These are phyloP conservation scores for rapeseed (Brassica napus) DNA, from an alignment of 345 rosid genomes.

Conservation along the genomic window Da-Ae NC_063440.1:13847501-13848000, in stretches of 20 bases:
- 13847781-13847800: constrained; percentile 81
- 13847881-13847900: constrained; percentile 57
- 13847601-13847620: constrained; percentile 65
- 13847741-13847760: constrained; percentile 72
- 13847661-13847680: constrained; percentile 76
- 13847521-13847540: not conserved
- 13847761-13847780: constrained; percentile 52
- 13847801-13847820: constrained; percentile 75
- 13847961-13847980: constrained; percentile 46
- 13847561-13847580: constrained; percentile 73
- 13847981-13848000: constrained; percentile 51
- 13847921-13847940: constrained; percentile 60
- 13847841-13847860: constrained; percentile 65
- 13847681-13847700: constrained; percentile 38
- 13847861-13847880: constrained; percentile 67
- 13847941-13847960: constrained; percentile 71
- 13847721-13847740: constrained; percentile 63
- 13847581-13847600: constrained; percentile 78
- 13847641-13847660: constrained; percentile 65
- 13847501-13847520: constrained; percentile 36
- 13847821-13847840: constrained; percentile 55
- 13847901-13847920: constrained; percentile 52
- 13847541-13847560: constrained; percentile 36
- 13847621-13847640: constrained; percentile 62
- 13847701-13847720: constrained; percentile 69